These are phyloP conservation scores for Xylaria nigripes DNA, from an alignment of 495 filamentous ascomycete species.

Conservation along the genomic window DNA sequence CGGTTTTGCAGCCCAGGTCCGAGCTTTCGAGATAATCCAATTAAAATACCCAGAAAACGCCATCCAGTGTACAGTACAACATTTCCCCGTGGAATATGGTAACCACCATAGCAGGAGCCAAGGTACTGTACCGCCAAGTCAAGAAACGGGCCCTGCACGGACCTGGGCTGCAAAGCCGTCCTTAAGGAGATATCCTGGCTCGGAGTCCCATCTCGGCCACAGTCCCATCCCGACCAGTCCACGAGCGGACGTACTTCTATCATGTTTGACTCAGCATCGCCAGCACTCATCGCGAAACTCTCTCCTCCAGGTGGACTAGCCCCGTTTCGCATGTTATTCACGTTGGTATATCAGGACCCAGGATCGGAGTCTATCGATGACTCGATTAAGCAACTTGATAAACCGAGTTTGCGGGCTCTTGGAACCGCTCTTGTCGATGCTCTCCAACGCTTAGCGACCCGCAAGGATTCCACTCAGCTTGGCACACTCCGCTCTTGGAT, in stretches of 20 bases:
- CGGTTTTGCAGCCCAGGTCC: too few relatives aligned
- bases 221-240: too few relatives aligned
- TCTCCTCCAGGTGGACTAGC: not conserved
- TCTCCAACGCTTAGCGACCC: not conserved
- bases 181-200: too few relatives aligned
- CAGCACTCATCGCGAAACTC: not conserved
- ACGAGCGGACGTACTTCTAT: not conserved
- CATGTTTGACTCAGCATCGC: not conserved
- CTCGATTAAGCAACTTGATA: not conserved
- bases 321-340: not conserved
- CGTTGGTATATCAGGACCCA: not conserved
- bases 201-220: too few relatives aligned
- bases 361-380: not conserved
- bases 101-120: too few relatives aligned
- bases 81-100: too few relatives aligned
- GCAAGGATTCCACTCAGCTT: not conserved
- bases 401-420: not conserved
- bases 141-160: too few relatives aligned
- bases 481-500: not conserved
- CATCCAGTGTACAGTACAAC: too few relatives aligned
- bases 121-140: too few relatives aligned
- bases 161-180: too few relatives aligned
- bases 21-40: too few relatives aligned
- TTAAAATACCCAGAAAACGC: too few relatives aligned
- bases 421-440: not conserved